Evolutionary conservation across 148 eudicot species (phyloP).

Genomic region (Amaranthus palmeri): DNA sequence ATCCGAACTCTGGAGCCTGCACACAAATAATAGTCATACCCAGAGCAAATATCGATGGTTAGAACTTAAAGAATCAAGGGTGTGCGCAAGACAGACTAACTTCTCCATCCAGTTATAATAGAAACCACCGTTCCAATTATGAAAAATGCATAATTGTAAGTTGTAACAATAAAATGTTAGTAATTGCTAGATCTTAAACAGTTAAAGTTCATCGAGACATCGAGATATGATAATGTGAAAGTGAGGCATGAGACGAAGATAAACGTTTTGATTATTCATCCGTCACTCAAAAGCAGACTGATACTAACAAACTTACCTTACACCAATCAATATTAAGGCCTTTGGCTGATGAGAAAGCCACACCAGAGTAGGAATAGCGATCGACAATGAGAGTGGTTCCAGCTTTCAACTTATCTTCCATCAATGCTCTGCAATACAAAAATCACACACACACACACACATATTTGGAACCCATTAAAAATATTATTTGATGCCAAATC

Average conservation of each 20-base stretch:
- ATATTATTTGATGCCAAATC: not conserved
- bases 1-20: conserved; percentile 91
- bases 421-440: conserved; percentile 45
- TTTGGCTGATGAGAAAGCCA: conserved; percentile 95
- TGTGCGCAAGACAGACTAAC: too few species aligned
- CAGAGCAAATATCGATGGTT: not conserved
- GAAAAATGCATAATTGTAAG: too few species aligned
- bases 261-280: not conserved
- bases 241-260: not conserved
- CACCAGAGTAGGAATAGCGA: conserved; percentile 96
- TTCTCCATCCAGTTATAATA: too few species aligned
- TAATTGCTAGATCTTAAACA: too few species aligned
- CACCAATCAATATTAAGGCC: conserved; percentile 94
- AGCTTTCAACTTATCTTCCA: conserved; percentile 79
- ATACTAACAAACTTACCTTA: conserved; percentile 44
- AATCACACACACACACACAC: not conserved
- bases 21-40: conserved; percentile 3
- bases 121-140: too few species aligned
- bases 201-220: not conserved
- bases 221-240: not conserved
- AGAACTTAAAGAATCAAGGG: too few species aligned
- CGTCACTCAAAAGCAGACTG: not conserved
- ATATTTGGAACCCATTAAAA: not conserved
- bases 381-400: conserved; percentile 82
- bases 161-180: too few species aligned